Evolutionary conservation across 1,284 basidiomycete genomes (phyloP).

Genomic region (Sphagnurus paluster): DNA sequence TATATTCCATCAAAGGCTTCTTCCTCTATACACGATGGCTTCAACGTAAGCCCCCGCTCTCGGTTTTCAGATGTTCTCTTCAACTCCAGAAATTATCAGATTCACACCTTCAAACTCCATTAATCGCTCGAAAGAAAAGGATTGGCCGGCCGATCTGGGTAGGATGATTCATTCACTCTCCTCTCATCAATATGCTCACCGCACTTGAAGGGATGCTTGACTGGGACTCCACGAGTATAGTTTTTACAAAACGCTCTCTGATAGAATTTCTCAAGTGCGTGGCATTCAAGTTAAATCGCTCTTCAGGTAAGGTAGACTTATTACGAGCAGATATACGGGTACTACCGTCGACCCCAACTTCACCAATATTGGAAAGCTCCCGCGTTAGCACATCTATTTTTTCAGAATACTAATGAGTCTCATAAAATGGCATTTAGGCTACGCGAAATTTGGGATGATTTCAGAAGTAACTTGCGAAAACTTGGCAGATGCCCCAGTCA

Average conservation of each 20-base stretch:
- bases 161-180: constrained; percentile 18
- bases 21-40: constrained; percentile 30
- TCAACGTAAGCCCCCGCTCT: too few relatives aligned
- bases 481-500: constrained; percentile 7
- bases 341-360: constrained; percentile 74
- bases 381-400: constrained; percentile 43
- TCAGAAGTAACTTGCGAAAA: constrained; percentile 16
- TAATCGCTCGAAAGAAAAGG: constrained; percentile 63
- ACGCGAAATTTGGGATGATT: constrained; percentile 60
- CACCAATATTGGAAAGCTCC: constrained; percentile 67
- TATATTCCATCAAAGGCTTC: too few relatives aligned
- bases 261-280: constrained; percentile 72
- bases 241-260: constrained; percentile 72
- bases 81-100: too few relatives aligned
- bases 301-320: constrained; percentile 20
- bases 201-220: constrained; percentile 63
- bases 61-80: too few relatives aligned
- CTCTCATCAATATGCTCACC: constrained; percentile 6
- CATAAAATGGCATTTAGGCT: constrained; percentile 38
- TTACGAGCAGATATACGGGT: constrained; percentile 54
- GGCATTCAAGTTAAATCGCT: constrained; percentile 6
- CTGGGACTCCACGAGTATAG: constrained; percentile 70
- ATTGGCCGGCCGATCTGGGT: constrained; percentile 70
- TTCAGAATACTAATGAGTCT: not conserved
- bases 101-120: constrained; percentile 57